Percentiles rank a stretch among this genome's conserved stretches.
Conservation (phyloP, 352 stramenopile genomes). For the Globisporangium paddicum region DNA sequence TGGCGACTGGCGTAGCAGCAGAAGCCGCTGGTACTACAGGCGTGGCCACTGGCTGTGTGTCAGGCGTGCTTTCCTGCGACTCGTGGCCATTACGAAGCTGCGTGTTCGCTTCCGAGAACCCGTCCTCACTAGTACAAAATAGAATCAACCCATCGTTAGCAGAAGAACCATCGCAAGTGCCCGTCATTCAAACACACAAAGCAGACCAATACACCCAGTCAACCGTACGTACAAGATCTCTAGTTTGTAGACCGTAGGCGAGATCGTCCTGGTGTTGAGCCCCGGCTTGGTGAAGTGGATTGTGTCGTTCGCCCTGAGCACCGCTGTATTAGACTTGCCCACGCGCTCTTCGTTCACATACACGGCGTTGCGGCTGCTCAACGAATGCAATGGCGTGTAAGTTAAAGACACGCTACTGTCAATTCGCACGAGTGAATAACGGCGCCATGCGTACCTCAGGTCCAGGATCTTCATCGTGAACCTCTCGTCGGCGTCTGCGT, state of each 20-base stretch:
- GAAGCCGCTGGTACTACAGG: not conserved
- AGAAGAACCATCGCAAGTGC: not conserved
- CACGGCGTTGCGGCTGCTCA: slow-evolving; percentile 56
- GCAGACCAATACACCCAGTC: not conserved
- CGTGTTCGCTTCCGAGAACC: not conserved
- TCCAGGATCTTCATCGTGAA: slow-evolving; percentile 41
- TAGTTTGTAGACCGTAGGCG: slow-evolving; percentile 55
- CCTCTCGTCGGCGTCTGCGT: slow-evolving; percentile 9
- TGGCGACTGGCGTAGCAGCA: not conserved
- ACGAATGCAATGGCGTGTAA: not conserved
- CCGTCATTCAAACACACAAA: not conserved
- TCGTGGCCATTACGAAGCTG: slow-evolving; percentile 1
- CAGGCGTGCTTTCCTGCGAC: not conserved
- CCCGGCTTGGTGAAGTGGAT: slow-evolving; percentile 73
- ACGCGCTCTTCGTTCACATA: slow-evolving; percentile 62
- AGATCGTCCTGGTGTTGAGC: slow-evolving; percentile 16
- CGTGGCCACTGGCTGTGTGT: not conserved
- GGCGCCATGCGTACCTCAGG: slow-evolving; percentile 42
- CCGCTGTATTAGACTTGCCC: slow-evolving; percentile 28
- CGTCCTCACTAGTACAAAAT: not conserved
- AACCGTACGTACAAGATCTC: slow-evolving; percentile 50
- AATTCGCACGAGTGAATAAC: no score
- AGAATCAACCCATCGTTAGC: not conserved
- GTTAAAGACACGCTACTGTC: not conserved
- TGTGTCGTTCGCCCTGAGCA: slow-evolving; percentile 37